Evolutionary conservation across 148 eudicot genomes (phyloP).

Genomic region (Rhododendron simsii): DNA sequence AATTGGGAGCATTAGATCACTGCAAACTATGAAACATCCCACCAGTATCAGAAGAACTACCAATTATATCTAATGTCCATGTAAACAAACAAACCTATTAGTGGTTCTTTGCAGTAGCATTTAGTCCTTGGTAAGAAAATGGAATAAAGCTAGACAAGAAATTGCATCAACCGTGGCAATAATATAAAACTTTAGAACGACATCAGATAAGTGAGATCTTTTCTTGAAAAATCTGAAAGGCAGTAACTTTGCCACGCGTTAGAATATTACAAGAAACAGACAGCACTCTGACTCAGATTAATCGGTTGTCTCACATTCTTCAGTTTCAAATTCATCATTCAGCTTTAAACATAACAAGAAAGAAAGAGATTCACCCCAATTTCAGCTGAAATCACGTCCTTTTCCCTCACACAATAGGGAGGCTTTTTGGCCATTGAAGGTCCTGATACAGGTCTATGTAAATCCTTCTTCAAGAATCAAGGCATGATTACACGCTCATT

Average conservation of each 20-base stretch:
- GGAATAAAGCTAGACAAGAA: background rate
- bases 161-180: background rate
- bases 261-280: background rate
- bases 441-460: background rate
- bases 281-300: background rate
- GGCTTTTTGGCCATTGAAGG: background rate
- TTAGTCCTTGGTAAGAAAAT: background rate
- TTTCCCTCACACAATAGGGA: background rate
- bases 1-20: background rate
- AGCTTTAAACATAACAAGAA: background rate
- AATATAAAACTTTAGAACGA: background rate
- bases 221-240: background rate
- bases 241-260: background rate
- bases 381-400: background rate
- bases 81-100: background rate
- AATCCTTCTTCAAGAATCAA: background rate
- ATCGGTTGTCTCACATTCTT: background rate
- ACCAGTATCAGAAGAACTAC: background rate
- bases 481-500: background rate
- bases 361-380: background rate
- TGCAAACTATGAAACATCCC: background rate
- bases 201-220: background rate
- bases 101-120: background rate
- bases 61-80: background rate
- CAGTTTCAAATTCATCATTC: background rate